Base-by-base conservation (phyloP, 2,329 filamentous ascomycete genomes). In the Aspergillus sergii region DNA sequence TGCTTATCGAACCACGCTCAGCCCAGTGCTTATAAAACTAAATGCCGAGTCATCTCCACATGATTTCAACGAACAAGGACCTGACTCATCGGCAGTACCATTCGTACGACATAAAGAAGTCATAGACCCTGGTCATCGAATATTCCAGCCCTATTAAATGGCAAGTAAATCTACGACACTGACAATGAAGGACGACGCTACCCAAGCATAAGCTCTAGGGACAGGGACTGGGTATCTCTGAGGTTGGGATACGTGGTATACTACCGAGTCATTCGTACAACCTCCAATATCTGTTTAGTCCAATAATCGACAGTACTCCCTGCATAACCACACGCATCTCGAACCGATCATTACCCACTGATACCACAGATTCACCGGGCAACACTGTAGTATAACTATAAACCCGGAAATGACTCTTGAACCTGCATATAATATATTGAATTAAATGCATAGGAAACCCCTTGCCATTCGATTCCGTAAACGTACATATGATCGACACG, bases 141-240 rank as follows among this genome's bases (percentile, higher is more conserved):
- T 36, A 55, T 55, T 55, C 51, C 51, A 39, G 34, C 1, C 51
- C 51, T 55, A 55, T 55, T 14, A 55, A 39, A 39, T 55, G 51
- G 30, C 21, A 55, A n/a, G 23, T 39, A 55, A 39, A 36, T 55
- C 32, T 55, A 55, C 51, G 51, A 55, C 32, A 19, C n/a, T 51
- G 51, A 55, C 34, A 39, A 26, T 39, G 34, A 55, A 55, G 5
- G 30, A 7, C n/a, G 51, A 55, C 30, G 19, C 34, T 39, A n/a
- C 34, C 30, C 21, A 8, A 16, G 51, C 30, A 21, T 39, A 55
- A 55, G 32, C 51, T 55, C 48, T n/a, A 23, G 4, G 26, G 16
- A 36, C 12, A 21, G 14, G 21, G 51, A 12, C 7, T 28, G 26
- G 30, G 51, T 26, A 26, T 55, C 51, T 39, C 32, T 23, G n/a